These are phyloP conservation scores for Rhodotorula sp. DNA, from an alignment of 1,284 basidiomycete genomes.

Conservation along the genomic window DNA sequence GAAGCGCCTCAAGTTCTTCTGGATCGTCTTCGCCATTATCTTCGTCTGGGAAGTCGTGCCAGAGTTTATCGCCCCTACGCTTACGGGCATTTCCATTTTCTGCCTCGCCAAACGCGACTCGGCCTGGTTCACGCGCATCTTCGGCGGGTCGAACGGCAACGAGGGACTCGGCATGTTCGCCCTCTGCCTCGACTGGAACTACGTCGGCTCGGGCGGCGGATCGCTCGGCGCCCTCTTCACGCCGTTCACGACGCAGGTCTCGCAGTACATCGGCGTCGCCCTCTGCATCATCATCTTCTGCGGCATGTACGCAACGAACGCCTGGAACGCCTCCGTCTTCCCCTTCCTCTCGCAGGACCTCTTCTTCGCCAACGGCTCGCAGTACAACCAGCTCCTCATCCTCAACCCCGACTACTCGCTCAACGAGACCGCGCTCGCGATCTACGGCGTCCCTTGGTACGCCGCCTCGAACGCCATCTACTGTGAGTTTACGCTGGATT, in stretches of 20 bases:
- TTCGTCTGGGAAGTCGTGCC: conserved; percentile 46
- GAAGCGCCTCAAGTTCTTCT: conserved; percentile 45
- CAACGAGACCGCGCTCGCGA: conserved; percentile 59
- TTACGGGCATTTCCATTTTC: conserved; percentile 55
- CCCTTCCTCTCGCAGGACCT: conserved; percentile 64
- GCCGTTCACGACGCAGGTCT: conserved; percentile 36
- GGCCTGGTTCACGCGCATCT: conserved; percentile 62
- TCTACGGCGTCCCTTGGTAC: conserved; percentile 37
- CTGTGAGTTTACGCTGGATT: not conserved
- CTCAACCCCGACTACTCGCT: conserved; percentile 83
- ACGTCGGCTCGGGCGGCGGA: conserved; percentile 39
- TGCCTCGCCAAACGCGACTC: conserved; percentile 60
- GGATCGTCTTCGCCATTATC: conserved; percentile 44
- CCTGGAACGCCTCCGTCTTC: conserved; percentile 48
- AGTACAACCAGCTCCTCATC: conserved; percentile 59
- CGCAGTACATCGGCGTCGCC: conserved; percentile 34
- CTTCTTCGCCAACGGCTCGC: conserved; percentile 59
- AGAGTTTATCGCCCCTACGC: conserved; percentile 55
- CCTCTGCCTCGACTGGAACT: conserved; percentile 55
- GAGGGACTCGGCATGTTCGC: conserved; percentile 63
- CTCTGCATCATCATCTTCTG: conserved; percentile 56
- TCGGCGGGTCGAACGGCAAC: conserved; percentile 57
- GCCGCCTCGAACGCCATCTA: conserved; percentile 29
- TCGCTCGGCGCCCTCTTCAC: conserved; percentile 39
- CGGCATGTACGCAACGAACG: conserved; percentile 56